Percentiles rank a stretch among this genome's conserved stretches.
Conservation (phyloP, 169 alveolate genomes). For the Plasmodium gaboni region DNA sequence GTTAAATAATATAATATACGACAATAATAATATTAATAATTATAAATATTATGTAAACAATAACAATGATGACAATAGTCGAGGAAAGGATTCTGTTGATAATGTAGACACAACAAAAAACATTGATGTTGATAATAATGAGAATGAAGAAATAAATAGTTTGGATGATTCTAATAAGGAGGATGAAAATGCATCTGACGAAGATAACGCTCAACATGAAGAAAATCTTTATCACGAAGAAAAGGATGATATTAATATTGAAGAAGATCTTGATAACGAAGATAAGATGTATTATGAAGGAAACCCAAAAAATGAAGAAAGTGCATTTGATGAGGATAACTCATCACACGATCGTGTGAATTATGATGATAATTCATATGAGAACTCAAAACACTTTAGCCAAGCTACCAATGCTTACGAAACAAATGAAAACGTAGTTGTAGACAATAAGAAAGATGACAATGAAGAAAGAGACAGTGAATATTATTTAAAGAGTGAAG, state of each 20-base stretch:
- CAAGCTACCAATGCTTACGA: no score
- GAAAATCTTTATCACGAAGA: no score
- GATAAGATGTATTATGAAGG: no score
- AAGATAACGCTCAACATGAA: no score
- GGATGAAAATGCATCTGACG: background rate
- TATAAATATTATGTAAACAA: no score
- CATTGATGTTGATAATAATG: background rate
- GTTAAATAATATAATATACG: slow-evolving; percentile 5
- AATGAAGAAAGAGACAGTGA: background rate
- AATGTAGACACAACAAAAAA: background rate
- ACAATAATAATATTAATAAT: background rate
- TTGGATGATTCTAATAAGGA: background rate
- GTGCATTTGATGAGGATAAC: no score
- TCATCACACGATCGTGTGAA: no score
- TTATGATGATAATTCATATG: no score
- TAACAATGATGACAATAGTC: background rate
- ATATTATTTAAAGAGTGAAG: background rate
- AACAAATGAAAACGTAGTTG: background rate
- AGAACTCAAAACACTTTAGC: no score
- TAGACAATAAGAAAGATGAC: background rate
- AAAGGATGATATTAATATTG: no score
- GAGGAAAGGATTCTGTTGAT: background rate
- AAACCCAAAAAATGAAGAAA: no score
- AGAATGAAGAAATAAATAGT: background rate
- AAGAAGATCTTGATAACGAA: no score